Conservation (phyloP, 352 stramenopile genomes). For the Globisporangium nunn region DNA sequence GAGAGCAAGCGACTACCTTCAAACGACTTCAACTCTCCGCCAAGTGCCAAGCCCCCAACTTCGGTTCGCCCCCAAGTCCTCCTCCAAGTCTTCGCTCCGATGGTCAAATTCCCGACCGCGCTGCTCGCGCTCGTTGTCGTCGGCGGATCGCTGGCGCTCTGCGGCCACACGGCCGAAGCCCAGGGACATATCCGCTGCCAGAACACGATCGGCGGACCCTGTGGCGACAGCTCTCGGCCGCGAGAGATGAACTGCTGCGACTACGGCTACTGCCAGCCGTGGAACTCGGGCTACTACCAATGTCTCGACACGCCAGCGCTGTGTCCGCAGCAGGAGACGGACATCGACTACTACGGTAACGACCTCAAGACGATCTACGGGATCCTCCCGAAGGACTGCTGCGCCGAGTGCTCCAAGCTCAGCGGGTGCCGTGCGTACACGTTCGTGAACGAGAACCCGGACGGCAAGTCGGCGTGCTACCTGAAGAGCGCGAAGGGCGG, state of each 20-base stretch:
- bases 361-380: slow-evolving; percentile 33
- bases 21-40: too few species aligned
- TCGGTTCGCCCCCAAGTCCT: background rate
- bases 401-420: slow-evolving; percentile 27
- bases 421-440: slow-evolving; percentile 46
- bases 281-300: slow-evolving; percentile 54
- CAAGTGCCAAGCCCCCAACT: background rate
- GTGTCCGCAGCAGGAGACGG: slow-evolving; percentile 33
- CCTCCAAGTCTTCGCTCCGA: background rate
- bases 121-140: background rate
- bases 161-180: background rate
- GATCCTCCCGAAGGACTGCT: slow-evolving; percentile 27
- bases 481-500: slow-evolving; percentile 28
- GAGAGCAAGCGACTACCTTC: background rate
- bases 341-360: slow-evolving; percentile 44
- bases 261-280: slow-evolving; percentile 52
- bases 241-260: slow-evolving; percentile 31
- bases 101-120: background rate
- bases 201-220: slow-evolving; percentile 31
- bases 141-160: background rate
- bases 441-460: slow-evolving; percentile 44
- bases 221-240: slow-evolving; percentile 23
- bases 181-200: slow-evolving; percentile 42
- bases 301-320: slow-evolving; percentile 25
- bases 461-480: slow-evolving; percentile 44